Base-by-base conservation (phyloP, 768 basidiomycete species). In the Suillus cothurnatus region DNA sequence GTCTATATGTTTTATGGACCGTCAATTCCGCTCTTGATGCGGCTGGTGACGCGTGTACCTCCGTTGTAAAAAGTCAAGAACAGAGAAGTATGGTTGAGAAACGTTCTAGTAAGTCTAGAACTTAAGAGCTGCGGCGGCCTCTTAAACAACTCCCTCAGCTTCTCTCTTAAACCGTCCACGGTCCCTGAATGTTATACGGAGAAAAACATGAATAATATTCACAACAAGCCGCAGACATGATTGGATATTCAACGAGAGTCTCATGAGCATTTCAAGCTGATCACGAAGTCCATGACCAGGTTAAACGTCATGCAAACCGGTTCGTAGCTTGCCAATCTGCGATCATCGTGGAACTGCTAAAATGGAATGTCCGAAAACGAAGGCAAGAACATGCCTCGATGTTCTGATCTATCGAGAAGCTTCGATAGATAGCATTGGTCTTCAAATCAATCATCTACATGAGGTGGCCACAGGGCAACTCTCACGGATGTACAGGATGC, bases 391-490 rank as follows among this genome's bases (percentile, higher is more conserved):
- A 55, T 14, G 19, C 31, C 31, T 55, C 31, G 21, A 38, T 28
- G 38, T 59, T 59, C 58, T 59, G 58, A 59, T 59, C 26, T 28
- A 19, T 59, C 58, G 26, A 59, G 58, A 59, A 58, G 57, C 23
- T 38, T 39, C 38, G 36, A 58, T 59, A 39, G 38, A 39, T n/a
- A 36, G 39, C 58, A 41, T 19, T 59, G 38, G 57, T 39, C 26
- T 38, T 39, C 38, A 21, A 58, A 59, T 59, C 38, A 39, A 26
- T 28, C 38, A 41, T 59, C 38, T 15, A 39, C 58, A 41, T 26
- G 38, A 19, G 34, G 26, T 23, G 26, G 58, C 38, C 38, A 7
- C 38, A 59, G 58, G 38, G 58, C 58, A 39, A 59, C 38, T 59
- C 57, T 58, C 38, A 58, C 57, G 57, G 26, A 36, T 56, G 55